phyloP scores from a whole-genome alignment of 495 filamentous ascomycete species.

The Aspergillus incahuasiensis region DNA sequence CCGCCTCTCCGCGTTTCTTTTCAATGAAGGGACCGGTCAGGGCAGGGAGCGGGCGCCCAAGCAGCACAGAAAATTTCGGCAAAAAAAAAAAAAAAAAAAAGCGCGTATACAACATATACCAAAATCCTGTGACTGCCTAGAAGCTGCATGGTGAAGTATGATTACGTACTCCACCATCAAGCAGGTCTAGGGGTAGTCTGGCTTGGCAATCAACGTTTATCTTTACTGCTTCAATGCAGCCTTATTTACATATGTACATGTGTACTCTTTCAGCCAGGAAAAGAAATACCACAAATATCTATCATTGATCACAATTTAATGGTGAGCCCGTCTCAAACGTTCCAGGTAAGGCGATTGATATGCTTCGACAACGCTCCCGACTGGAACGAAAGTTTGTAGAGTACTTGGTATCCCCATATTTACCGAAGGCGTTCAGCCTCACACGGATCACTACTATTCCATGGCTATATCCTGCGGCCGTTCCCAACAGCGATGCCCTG shows the following conservation, averaged over 20 bases:
- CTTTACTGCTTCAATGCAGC: neutral
- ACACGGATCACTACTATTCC: constrained; percentile 53
- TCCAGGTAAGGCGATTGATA: too few relatives aligned
- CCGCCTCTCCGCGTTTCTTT: neutral
- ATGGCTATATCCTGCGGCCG: constrained; percentile 39
- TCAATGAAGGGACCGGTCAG: neutral
- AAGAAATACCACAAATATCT: neutral
- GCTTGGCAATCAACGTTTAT: neutral
- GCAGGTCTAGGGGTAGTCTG: neutral
- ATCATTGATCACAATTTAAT: too few relatives aligned
- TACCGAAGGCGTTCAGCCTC: neutral
- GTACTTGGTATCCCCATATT: too few relatives aligned
- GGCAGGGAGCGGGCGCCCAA: neutral
- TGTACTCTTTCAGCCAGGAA: neutral
- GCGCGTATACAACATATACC: too few relatives aligned
- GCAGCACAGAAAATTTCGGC: too few relatives aligned
- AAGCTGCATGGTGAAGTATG: neutral
- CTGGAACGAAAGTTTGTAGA: too few relatives aligned
- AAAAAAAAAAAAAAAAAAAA: neutral
- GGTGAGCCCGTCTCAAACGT: too few relatives aligned
- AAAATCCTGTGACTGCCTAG: neutral
- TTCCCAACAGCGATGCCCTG: constrained; percentile 44
- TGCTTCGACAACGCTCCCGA: too few relatives aligned
- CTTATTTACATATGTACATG: neutral
- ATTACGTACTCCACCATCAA: neutral